Conservation (phyloP, 129 eudicot species). For the Scalesia atractyloides region DNA sequence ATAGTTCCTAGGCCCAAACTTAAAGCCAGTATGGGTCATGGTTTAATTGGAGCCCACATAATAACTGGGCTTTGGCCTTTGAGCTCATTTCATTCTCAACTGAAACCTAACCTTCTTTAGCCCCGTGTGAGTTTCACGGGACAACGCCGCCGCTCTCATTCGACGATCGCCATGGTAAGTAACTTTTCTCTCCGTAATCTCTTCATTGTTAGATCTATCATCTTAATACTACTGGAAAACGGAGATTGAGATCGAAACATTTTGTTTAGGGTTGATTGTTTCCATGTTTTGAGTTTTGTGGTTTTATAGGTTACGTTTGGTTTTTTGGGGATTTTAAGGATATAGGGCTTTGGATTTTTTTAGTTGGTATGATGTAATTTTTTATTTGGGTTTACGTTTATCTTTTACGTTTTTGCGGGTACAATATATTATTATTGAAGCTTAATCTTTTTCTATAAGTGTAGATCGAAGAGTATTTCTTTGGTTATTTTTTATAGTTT, state of each 20-base stretch:
- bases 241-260: no score
- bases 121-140: slow-evolving; percentile 1
- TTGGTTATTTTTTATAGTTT: not conserved
- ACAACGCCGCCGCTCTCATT: slow-evolving; percentile 14
- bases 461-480: not conserved
- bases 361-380: no score
- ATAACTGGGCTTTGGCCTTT: not conserved
- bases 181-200: not conserved
- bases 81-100: not conserved
- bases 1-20: not conserved
- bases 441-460: not conserved
- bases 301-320: no score
- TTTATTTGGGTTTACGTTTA: not conserved
- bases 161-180: slow-evolving; percentile 23
- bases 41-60: no score
- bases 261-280: no score
- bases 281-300: no score
- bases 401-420: not conserved
- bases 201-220: no score
- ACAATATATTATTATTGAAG: not conserved
- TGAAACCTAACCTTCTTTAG: slow-evolving; percentile 10
- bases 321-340: no score
- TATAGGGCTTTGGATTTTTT: no score
- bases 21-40: no score
- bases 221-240: no score